Evolutionary conservation across 2,329 filamentous ascomycete species (phyloP).

Genomic region (Diaporthe citrichinensis): DNA sequence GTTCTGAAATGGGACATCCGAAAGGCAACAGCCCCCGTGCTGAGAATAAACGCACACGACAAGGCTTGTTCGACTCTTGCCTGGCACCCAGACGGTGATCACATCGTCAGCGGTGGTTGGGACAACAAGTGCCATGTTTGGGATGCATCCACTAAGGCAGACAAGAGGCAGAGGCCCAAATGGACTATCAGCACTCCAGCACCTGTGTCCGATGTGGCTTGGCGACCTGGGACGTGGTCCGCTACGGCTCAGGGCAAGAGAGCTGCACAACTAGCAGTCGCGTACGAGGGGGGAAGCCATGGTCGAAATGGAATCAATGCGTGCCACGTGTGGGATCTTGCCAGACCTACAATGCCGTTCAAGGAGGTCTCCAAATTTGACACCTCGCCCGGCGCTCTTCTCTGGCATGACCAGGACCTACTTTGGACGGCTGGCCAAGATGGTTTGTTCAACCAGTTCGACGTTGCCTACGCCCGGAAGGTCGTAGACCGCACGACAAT

Average conservation of each 20-base stretch:
- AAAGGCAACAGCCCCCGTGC: constrained; percentile 64
- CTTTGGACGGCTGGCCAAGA: constrained; percentile 77
- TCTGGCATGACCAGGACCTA: constrained; percentile 76
- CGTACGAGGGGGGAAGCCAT: constrained; percentile 70
- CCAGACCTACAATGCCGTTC: constrained; percentile 75
- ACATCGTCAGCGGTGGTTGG: constrained; percentile 73
- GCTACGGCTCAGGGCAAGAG: constrained; percentile 71
- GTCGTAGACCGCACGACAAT: constrained; percentile 74
- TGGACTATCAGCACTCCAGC: constrained; percentile 74
- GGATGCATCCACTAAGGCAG: constrained; percentile 72
- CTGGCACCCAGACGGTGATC: constrained; percentile 79
- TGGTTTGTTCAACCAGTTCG: constrained; percentile 74
- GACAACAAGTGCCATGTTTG: constrained; percentile 76
- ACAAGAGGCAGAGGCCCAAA: constrained; percentile 75
- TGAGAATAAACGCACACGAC: constrained; percentile 74
- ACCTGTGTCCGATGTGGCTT: constrained; percentile 70
- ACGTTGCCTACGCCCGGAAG: constrained; percentile 74
- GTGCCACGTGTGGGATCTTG: constrained; percentile 79
- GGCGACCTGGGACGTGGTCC: constrained; percentile 77
- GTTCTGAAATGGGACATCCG: constrained; percentile 76
- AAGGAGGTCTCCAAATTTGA: constrained; percentile 75
- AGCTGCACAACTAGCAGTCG: constrained; percentile 73
- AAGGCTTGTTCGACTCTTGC: constrained; percentile 71
- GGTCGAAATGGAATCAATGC: constrained; percentile 69
- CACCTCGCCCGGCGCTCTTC: constrained; percentile 67